Base-by-base conservation (phyloP, 2,329 filamentous ascomycete genomes). In the Penicillium sp. region DNA sequence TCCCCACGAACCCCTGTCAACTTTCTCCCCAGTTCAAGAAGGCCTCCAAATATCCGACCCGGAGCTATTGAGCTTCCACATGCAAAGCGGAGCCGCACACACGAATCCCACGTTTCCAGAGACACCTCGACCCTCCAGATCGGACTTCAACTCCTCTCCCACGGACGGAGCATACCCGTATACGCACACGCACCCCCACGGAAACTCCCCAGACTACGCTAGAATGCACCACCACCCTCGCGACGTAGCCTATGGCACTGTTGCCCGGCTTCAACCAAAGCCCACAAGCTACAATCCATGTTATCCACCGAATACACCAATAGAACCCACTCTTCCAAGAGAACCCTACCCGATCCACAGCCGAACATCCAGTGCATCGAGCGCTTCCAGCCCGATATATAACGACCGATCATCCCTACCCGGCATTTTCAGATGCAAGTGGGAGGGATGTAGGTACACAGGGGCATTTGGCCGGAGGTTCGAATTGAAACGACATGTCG, bases 361-460 rank as follows among this genome's bases (percentile, higher is more conserved):
- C 21, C 33, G 48, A 5, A 39, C 33, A 11, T 39, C 48, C 14
- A 50, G 48, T 29, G 48, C 48, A 14, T 42, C 39, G 2, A 42
- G 39, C 1, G 10, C 39, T 0, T 21, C n/a, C 10, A 42, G 39
- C 19, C 1, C 19, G 19, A 23, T 6, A 42, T 19, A n/a, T 19
- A 23, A 8, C n/a, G 27, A 47, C 27, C 14, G 27, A 43, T n/a
- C 23, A 39, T 25, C 19, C 13, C 25, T 14, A 4, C 26, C 33
- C 0, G 3, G 23, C n/a, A 14, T 26, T 3, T 52, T 45, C 9
- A 25, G 19, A 33, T 52, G 50, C 25, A 8, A 52, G 19, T 52
- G 50, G 50, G 13, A 45, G 39, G 50, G 50, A 9, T 52, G 50
- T 45, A 52, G 50, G n/a, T 52, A 52, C 25, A 33, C 25, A 14